Conservation (phyloP, 495 filamentous ascomycete species). For the Amniculicola lignicola region DNA sequence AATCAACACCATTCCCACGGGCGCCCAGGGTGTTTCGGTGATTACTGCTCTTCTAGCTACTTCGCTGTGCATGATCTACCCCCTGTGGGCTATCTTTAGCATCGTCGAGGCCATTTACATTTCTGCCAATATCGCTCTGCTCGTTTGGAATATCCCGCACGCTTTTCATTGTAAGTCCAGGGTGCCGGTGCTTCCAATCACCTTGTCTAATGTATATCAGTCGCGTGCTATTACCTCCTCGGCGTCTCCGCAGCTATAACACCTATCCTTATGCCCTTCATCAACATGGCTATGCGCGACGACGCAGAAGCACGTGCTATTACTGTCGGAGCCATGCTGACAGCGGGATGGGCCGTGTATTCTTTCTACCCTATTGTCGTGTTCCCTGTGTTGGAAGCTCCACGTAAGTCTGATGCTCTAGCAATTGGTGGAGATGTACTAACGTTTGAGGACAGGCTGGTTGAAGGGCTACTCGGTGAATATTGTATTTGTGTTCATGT, state of each 20-base stretch:
- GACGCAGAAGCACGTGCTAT: constrained; percentile 22
- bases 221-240: constrained; percentile 25
- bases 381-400: constrained; percentile 14
- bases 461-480: constrained; percentile 20
- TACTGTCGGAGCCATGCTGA: constrained; percentile 24
- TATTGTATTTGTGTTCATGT: constrained; percentile 22
- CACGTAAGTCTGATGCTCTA: neutral
- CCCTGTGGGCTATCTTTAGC: constrained; percentile 17
- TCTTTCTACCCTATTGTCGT: constrained; percentile 25
- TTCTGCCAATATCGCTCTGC: constrained; percentile 14
- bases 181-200: neutral
- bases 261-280: constrained; percentile 20
- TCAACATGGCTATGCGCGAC: constrained; percentile 23
- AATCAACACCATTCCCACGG: constrained; percentile 25
- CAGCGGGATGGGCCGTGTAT: constrained; percentile 17
- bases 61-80: constrained; percentile 24
- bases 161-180: constrained; percentile 14
- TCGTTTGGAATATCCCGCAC: constrained; percentile 16
- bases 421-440: neutral
- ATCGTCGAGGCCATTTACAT: constrained; percentile 15
- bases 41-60: constrained; percentile 17
- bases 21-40: constrained; percentile 23
- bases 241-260: constrained; percentile 18
- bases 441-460: constrained; percentile 6
- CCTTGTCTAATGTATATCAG: constrained; percentile 1